Conservation (phyloP, 2,329 filamentous ascomycete species). For the Aspergillus sp. region DNA sequence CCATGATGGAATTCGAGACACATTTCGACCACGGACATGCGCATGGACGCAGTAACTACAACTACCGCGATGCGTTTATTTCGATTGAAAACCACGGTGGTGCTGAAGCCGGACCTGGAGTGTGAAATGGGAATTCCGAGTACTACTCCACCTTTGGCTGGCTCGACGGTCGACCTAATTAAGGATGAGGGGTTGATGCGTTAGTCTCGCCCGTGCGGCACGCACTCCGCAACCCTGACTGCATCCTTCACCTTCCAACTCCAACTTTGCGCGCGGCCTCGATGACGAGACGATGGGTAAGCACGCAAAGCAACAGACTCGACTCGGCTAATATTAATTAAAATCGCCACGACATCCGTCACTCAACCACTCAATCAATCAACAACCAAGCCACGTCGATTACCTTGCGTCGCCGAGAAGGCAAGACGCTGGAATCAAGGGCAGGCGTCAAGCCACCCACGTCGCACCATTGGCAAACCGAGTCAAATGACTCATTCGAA, state of each 20-base stretch:
- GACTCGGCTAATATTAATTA: background rate
- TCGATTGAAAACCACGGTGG: constrained; percentile 7
- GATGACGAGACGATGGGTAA: background rate
- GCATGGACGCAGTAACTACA: background rate
- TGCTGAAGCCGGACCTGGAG: background rate
- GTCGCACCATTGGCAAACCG: background rate
- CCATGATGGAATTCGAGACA: background rate
- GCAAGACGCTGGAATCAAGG: background rate
- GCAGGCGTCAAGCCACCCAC: background rate
- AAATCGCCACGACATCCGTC: background rate
- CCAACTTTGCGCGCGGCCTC: background rate
- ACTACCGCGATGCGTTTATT: constrained; percentile 23
- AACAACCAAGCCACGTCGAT: background rate
- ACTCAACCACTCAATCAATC: background rate
- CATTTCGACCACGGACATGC: constrained; percentile 1
- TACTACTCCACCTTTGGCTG: background rate
- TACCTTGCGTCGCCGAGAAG: background rate
- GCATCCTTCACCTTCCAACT: background rate
- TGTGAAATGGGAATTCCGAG: background rate
- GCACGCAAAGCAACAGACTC: background rate
- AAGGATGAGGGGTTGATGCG: background rate
- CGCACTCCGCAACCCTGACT: background rate
- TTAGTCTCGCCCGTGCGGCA: constrained; percentile 1
- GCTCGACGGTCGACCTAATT: background rate
- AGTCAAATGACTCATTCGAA: background rate